phyloP scores from a whole-genome alignment of 139 green algal genomes.

The Coelastrella sp. region DNA sequence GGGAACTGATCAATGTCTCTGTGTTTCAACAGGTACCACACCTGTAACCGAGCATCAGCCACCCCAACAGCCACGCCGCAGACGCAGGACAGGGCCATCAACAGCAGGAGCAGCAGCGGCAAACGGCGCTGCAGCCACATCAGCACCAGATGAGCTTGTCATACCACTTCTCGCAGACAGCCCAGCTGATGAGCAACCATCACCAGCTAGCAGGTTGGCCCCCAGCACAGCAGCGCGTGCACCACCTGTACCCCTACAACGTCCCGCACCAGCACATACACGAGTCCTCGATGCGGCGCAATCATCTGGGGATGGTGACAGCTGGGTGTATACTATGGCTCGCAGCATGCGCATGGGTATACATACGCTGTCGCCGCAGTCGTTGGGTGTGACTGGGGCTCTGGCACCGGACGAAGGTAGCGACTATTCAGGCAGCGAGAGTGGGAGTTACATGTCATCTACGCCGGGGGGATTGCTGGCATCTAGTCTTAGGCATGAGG shows the following conservation, averaged over 20 bases:
- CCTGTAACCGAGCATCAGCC: not conserved
- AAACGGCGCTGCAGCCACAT: not conserved
- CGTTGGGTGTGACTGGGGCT: slow-evolving; percentile 47
- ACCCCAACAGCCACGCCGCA: not conserved
- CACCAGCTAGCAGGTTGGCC: not conserved
- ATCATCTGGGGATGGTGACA: not conserved
- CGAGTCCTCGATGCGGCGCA: not conserved
- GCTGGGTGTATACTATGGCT: slow-evolving; percentile 56
- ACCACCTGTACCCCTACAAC: slow-evolving; percentile 10
- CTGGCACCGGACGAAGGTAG: not conserved
- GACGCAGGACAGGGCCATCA: not conserved
- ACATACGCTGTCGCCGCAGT: slow-evolving; percentile 68
- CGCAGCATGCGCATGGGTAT: slow-evolving; percentile 72
- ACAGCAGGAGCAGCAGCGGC: not conserved
- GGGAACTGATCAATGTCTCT: not conserved
- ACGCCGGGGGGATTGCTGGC: slow-evolving; percentile 13
- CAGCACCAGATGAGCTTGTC: not conserved
- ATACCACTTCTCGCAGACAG: not conserved
- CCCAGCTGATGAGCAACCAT: not conserved
- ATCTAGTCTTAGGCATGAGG: not conserved
- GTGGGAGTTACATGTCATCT: slow-evolving; percentile 31
- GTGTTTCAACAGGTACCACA: slow-evolving; percentile 6
- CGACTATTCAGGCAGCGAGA: slow-evolving; percentile 8
- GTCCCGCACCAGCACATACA: slow-evolving; percentile 14
- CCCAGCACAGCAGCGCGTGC: not conserved